Conservation (phyloP, 1,139 yeast genomes). For the Taphrina communis region DNA sequence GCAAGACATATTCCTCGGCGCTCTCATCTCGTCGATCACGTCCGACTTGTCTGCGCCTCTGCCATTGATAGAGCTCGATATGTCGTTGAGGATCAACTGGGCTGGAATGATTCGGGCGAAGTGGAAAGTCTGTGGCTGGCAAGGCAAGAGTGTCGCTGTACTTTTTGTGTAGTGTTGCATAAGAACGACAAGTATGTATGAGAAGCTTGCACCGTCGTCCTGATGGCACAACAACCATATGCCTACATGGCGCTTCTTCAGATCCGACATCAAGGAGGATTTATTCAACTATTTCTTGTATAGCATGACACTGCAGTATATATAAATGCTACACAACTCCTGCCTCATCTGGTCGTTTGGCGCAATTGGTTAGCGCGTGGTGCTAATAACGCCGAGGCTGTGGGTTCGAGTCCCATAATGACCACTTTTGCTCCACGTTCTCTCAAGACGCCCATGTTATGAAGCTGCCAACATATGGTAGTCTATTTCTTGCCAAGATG, state of each 20-base stretch:
- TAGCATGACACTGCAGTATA: neutral
- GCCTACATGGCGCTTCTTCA: neutral
- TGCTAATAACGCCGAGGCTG: conserved; percentile 40
- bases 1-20: conserved; percentile 62
- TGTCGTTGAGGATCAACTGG: neutral
- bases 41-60: neutral
- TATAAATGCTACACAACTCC: neutral
- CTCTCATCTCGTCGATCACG: neutral
- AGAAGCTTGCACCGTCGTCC: neutral
- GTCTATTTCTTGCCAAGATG: too few relatives aligned
- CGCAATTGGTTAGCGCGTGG: conserved; percentile 40
- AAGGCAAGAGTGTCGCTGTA: conserved; percentile 27
- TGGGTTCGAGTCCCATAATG: conserved; percentile 38
- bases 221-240: neutral
- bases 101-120: conserved; percentile 29
- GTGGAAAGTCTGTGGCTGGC: conserved; percentile 34
- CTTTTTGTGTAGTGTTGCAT: conserved; percentile 2
- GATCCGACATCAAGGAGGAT: neutral
- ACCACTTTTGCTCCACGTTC: conserved; percentile 9
- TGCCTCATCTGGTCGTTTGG: conserved; percentile 27
- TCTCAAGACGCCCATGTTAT: too few relatives aligned
- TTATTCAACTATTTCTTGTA: neutral
- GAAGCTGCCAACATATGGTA: too few relatives aligned
- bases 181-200: neutral
- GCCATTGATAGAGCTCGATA: conserved; percentile 32